phyloP scores from a whole-genome alignment of 2,329 filamentous ascomycete species.

The Leptodontidium sp. region DNA sequence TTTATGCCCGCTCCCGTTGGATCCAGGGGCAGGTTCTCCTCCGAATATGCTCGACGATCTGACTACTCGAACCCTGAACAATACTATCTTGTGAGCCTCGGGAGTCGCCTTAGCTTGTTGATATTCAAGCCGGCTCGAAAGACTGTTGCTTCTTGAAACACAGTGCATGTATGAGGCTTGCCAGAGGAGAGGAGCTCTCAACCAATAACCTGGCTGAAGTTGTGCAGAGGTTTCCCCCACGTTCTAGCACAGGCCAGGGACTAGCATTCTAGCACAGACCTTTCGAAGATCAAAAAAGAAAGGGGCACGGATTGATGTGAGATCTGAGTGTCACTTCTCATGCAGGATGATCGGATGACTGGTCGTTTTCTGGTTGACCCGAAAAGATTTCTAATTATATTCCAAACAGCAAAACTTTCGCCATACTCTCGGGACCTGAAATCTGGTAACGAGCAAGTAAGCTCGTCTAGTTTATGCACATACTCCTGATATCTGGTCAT shows the following conservation, averaged over 20 bases:
- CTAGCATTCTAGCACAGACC: background rate
- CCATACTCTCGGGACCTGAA: background rate
- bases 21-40: background rate
- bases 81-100: background rate
- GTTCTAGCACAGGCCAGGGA: slow-evolving; percentile 6
- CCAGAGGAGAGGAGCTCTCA: background rate
- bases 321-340: slow-evolving; percentile 25
- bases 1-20: slow-evolving; percentile 10
- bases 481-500: background rate
- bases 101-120: background rate
- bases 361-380: slow-evolving; percentile 14
- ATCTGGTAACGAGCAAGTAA: background rate
- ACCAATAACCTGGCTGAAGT: background rate
- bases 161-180: background rate
- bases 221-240: background rate
- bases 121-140: background rate
- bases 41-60: background rate
- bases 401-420: background rate
- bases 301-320: slow-evolving; percentile 27
- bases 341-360: slow-evolving; percentile 24
- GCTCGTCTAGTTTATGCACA: too few relatives aligned
- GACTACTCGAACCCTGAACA: background rate
- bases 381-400: background rate
- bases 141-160: background rate
- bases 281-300: background rate